Conservation (phyloP, 1,284 basidiomycete species). For the Taiwanofungus camphoratus region DNA sequence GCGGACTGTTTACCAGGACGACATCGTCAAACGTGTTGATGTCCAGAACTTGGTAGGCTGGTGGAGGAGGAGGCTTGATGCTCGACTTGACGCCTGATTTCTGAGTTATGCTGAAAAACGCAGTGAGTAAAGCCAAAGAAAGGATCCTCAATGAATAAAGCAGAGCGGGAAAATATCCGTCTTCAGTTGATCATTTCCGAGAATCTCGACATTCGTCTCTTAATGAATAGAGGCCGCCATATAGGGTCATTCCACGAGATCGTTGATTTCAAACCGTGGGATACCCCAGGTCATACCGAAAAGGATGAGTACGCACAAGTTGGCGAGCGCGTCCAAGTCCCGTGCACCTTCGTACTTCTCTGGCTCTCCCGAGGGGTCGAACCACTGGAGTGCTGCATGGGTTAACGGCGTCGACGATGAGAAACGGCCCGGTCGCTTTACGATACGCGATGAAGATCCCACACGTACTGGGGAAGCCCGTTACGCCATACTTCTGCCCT, state of each 20-base stretch:
- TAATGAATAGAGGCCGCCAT: too few relatives aligned
- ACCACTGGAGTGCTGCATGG: constrained; percentile 83
- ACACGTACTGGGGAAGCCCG: constrained; percentile 80
- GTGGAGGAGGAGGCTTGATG: constrained; percentile 80
- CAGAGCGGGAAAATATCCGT: background rate
- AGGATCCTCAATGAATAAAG: background rate
- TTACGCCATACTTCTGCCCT: constrained; percentile 71
- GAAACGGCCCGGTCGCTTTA: too few relatives aligned
- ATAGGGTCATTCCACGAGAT: too few relatives aligned
- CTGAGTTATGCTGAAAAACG: constrained; percentile 62
- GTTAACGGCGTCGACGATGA: constrained; percentile 4
- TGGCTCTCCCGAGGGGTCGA: constrained; percentile 55
- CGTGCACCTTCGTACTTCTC: constrained; percentile 77
- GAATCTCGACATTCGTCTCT: too few relatives aligned
- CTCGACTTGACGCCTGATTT: constrained; percentile 80
- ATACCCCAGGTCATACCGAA: too few relatives aligned
- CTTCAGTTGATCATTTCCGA: too few relatives aligned
- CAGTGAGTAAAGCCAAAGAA: too few relatives aligned
- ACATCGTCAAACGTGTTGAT: constrained; percentile 71
- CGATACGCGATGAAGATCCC: too few relatives aligned
- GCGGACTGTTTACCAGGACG: constrained; percentile 52
- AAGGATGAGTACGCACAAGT: constrained; percentile 71
- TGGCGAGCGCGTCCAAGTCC: constrained; percentile 73
- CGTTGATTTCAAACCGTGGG: too few relatives aligned
- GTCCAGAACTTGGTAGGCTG: constrained; percentile 68